Percentiles rank a stretch among this genome's conserved stretches.
Conservation (phyloP, 2,329 filamentous ascomycete genomes). For the Kalmusia sp. region DNA sequence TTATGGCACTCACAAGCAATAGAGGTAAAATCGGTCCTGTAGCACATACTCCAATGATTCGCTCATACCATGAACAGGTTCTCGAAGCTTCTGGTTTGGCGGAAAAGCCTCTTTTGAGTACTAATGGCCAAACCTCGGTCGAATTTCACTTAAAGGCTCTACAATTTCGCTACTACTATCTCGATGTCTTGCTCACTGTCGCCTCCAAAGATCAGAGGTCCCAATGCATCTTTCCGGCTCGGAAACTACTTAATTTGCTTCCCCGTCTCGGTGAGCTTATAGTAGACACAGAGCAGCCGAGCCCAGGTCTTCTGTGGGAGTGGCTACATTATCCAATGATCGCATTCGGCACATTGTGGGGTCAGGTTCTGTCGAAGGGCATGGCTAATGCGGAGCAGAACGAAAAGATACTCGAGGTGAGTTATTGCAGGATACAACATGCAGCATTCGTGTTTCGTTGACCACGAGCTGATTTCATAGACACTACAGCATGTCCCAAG, state of each 20-base stretch:
- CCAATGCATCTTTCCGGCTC: conserved; percentile 6
- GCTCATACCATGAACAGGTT: conserved; percentile 1
- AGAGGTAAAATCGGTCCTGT: background rate
- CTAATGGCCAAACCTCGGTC: background rate
- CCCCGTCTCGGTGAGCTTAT: background rate
- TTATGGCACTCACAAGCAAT: background rate
- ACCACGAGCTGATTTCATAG: background rate
- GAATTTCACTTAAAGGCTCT: conserved; percentile 5
- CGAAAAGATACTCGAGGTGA: conserved; percentile 1
- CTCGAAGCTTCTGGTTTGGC: conserved; percentile 9
- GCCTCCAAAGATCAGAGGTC: background rate
- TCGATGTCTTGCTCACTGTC: conserved; percentile 6
- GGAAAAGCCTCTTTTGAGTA: conserved; percentile 8
- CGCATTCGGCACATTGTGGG: conserved; percentile 5
- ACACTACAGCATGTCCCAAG: background rate
- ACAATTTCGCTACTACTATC: conserved; percentile 1
- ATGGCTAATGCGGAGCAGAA: background rate
- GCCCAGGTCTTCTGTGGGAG: conserved; percentile 10
- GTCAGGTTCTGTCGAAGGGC: background rate
- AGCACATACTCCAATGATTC: background rate
- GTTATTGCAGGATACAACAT: background rate
- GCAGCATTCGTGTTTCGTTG: background rate
- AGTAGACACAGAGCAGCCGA: background rate
- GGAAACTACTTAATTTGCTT: conserved; percentile 9
- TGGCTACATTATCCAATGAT: conserved; percentile 9